Evolutionary conservation across 2,329 filamentous ascomycete genomes (phyloP), one percentile per base, ranked within the genome.

Genomic region (Bipolaris sorokiniana): DNA sequence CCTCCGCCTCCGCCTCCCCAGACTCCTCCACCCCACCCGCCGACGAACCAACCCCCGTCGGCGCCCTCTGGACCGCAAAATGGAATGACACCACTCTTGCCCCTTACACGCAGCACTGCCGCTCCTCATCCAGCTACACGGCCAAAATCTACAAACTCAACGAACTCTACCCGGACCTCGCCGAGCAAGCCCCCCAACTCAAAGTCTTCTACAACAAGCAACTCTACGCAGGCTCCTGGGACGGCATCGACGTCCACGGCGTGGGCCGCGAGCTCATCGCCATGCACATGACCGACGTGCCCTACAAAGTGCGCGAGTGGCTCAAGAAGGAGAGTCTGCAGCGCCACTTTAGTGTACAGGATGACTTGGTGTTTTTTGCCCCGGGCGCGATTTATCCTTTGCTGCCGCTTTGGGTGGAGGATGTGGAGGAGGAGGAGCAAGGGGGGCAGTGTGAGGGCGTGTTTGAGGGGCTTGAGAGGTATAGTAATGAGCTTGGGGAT

Each of bases 191-290:
- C 3, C 68, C 74, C 0, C 63, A 74, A 38, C 70, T 76, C 44
- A 76, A 76, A 45, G 69, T 75, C 38, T 76, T 76, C 58, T 76
- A 75, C 62, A 65, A 71, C 61, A 68, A 69, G 50, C 69, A 75
- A 40, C 67, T 61, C 7, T 76, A 85, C 67, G 82, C 83, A 0
- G 83, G 83, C 22, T 78, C 78, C 38, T 85, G 83, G 83, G 76
- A 77, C 23, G 83, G 83, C 34, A 70, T 81, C 22, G 83, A 85
- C 63, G 77, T 76, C n/a, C 83, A 85, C 68, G 79, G 80, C 47
- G 77, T 79, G 58, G 80, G 82, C 51, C 79, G 82, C 16, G 78
- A 76, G 53, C 65, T 84, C 59, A 66, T 84, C 41, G 64, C 75
- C 62, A 83, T 84, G 82, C 71, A 77, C 31, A 80, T 81, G 60